phyloP scores from a whole-genome alignment of 2,329 filamentous ascomycete species.

The Lasiodiplodia sp. region DNA sequence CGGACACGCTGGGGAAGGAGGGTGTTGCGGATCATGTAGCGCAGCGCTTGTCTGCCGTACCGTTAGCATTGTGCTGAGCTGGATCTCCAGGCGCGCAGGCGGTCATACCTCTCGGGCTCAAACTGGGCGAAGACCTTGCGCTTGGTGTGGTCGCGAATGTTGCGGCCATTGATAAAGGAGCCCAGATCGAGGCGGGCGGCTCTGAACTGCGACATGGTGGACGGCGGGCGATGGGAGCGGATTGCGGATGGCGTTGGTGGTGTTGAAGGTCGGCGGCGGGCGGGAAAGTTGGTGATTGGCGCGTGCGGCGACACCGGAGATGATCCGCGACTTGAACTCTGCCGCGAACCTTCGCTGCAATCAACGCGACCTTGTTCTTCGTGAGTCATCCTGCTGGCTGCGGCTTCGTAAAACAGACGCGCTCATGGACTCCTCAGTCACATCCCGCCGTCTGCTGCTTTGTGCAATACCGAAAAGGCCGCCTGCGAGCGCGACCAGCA shows the following conservation, averaged over 20 bases:
- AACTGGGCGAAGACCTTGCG: slow-evolving; percentile 87
- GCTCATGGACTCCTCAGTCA: slow-evolving; percentile 3
- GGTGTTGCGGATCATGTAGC: slow-evolving; percentile 92
- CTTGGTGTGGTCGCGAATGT: slow-evolving; percentile 96
- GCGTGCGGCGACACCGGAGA: slow-evolving; percentile 5
- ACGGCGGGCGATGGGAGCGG: slow-evolving; percentile 31
- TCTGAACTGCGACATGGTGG: slow-evolving; percentile 73
- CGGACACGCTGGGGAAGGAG: slow-evolving; percentile 81
- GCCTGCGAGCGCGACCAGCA: not conserved
- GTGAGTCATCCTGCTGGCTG: slow-evolving; percentile 16
- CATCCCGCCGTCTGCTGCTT: not conserved
- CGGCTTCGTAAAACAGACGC: not conserved
- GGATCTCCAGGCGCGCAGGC: slow-evolving; percentile 50
- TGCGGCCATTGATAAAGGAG: slow-evolving; percentile 84
- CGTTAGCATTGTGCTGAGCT: slow-evolving; percentile 70
- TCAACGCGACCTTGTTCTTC: slow-evolving; percentile 4
- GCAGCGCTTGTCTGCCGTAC: slow-evolving; percentile 72
- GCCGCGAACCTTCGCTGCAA: not conserved
- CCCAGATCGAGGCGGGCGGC: slow-evolving; percentile 89
- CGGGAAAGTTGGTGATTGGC: slow-evolving; percentile 4
- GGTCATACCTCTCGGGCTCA: slow-evolving; percentile 82
- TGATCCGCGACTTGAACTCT: slow-evolving; percentile 12
- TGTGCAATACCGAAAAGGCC: not conserved
- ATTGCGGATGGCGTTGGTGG: not conserved
- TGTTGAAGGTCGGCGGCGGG: not conserved